Evolutionary conservation across 2,329 filamentous ascomycete genomes (phyloP).

Genomic region (Magnaporthiopsis poae): DNA sequence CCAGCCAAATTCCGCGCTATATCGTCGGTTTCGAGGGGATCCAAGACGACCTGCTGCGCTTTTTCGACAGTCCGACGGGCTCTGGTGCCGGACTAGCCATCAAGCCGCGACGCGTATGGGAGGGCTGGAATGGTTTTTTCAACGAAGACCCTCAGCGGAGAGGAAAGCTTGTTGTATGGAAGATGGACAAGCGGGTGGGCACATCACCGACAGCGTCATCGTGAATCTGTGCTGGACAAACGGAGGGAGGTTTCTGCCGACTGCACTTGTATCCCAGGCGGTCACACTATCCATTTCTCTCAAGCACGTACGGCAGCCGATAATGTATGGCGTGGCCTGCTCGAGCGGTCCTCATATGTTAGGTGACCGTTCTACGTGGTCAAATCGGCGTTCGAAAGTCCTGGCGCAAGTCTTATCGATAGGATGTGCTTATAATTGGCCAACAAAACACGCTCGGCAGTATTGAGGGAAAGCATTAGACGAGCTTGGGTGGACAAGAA

Average conservation of each 20-base stretch:
- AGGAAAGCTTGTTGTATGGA: constrained; percentile 52
- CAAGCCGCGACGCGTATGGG: constrained; percentile 41
- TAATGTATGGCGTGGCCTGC: neutral
- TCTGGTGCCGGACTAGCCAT: constrained; percentile 32
- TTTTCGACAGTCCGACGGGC: constrained; percentile 28
- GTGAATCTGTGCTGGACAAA: neutral
- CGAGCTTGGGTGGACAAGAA: neutral
- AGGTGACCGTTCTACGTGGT: neutral
- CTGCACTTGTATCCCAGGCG: neutral
- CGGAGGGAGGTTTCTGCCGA: neutral
- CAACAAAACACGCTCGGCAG: neutral
- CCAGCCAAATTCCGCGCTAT: constrained; percentile 39
- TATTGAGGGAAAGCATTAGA: neutral
- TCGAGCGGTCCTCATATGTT: too few species aligned
- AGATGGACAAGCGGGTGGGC: constrained; percentile 15
- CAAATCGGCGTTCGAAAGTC: neutral
- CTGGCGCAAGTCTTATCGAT: neutral
- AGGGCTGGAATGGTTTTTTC: constrained; percentile 50
- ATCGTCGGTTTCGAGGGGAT: constrained; percentile 54
- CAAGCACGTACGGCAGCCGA: too few species aligned
- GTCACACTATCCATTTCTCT: neutral
- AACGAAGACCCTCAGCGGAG: constrained; percentile 50
- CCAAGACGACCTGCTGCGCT: constrained; percentile 35
- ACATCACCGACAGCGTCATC: neutral
- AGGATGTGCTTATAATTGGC: neutral